Evolutionary conservation across 2,329 filamentous ascomycete genomes (phyloP).

Genomic region (Botryotinia narcissicola): DNA sequence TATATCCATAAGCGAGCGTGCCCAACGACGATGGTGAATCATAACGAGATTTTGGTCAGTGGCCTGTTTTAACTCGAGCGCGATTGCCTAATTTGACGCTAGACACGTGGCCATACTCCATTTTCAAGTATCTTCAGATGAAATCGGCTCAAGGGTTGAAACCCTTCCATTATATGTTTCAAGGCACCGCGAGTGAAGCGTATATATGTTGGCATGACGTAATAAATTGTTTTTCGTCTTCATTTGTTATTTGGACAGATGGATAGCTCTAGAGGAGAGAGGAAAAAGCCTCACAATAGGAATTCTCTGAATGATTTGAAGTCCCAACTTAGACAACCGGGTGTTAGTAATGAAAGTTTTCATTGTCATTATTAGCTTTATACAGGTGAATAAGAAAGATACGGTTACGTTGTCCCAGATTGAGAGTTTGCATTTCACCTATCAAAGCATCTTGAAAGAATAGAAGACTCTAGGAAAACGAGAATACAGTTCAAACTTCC

Average conservation of each 20-base stretch:
- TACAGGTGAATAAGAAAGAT: too few relatives aligned
- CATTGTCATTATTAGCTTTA: not conserved
- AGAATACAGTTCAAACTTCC: not conserved
- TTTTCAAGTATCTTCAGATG: conserved; percentile 11
- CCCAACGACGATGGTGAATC: conserved; percentile 11
- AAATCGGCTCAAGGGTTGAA: not conserved
- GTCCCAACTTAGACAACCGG: not conserved
- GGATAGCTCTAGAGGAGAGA: not conserved
- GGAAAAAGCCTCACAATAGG: too few relatives aligned
- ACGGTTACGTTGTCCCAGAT: not conserved
- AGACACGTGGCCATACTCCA: conserved; percentile 17
- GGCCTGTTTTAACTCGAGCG: not conserved
- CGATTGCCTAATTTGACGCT: conserved; percentile 10
- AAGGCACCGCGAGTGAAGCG: not conserved
- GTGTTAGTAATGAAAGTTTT: too few relatives aligned
- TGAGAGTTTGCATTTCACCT: not conserved
- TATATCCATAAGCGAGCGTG: conserved; percentile 3
- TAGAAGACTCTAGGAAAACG: not conserved
- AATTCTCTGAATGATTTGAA: not conserved
- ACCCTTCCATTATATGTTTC: not conserved
- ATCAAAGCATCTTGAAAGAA: not conserved
- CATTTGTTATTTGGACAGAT: not conserved
- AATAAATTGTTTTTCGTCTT: not conserved
- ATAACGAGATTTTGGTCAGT: not conserved
- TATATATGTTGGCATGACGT: not conserved